Base-by-base conservation (phyloP, 805 yeast species). In the Cyberlindnera maclurae region DNA sequence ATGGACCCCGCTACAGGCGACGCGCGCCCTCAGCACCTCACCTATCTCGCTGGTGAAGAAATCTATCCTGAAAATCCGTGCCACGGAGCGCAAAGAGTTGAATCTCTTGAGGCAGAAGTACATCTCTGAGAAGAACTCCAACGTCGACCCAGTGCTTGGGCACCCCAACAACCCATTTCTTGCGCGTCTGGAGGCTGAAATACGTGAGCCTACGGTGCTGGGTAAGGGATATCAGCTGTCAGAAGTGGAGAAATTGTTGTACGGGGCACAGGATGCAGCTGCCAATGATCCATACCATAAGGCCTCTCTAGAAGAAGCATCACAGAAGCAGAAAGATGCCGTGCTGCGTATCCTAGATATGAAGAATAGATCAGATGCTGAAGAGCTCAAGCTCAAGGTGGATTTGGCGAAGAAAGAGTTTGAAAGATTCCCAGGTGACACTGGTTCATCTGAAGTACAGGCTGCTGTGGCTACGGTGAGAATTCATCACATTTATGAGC, bases 401-500 rank as follows among this genome's bases (percentile, higher is more conserved):
- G 63, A 63, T 33, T 59, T 82, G 33, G 96, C 97, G 1, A 70
- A 77, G 36, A 64, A 73, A 50, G 97, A 90, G 63, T 89, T 90
- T 60, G 79, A 77, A 50, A 71, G 95, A 53, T 70, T 73, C 46
- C 87, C 79, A 33, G 96, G 95, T 38, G 97, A 93, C 59, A 85
- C 96, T 1, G 97, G 95, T 3, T 85, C 96, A 2, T 78, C 95
- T 38, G 97, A 90, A 63, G 96, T 89, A 18, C 97, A 89, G 62
- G 96, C 97, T 2, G 97, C 97, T 3, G 73, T 85, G 20, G 65
- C 81, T 65, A 87, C 97, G 0, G 80, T 86, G 35, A 75, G 76
- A 53, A 86, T 93, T 50, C 84, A 82, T 49, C 79, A 75, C 47
- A 67, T 85, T 45, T 85, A 85, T 66, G 72, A 75, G 32, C 96